Evolutionary conservation across 768 basidiomycete genomes (phyloP).

Genomic region (Rhodotorula diobovata): DNA sequence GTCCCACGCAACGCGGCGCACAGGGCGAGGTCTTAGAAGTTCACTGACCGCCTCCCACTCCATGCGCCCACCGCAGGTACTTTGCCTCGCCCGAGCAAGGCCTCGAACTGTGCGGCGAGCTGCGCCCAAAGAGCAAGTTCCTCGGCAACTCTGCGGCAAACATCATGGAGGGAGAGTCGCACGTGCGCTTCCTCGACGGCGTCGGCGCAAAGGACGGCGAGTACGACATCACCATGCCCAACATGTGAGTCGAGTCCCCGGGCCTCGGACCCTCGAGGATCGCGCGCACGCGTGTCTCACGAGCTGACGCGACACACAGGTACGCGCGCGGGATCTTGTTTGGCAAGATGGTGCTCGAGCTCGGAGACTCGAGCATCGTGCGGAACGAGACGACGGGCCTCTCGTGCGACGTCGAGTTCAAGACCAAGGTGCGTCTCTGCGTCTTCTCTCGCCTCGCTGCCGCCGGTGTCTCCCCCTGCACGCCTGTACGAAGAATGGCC

Average conservation of each 20-base stretch:
- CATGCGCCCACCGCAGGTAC: conserved; percentile 36
- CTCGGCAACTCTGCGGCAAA: conserved; percentile 95
- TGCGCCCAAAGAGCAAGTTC: conserved; percentile 92
- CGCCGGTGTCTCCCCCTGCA: background rate
- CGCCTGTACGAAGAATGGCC: too few relatives aligned
- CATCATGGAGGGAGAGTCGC: conserved; percentile 78
- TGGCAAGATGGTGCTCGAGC: conserved; percentile 80
- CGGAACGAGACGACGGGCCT: conserved; percentile 73
- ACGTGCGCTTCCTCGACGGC: conserved; percentile 49
- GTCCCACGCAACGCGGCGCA: too few relatives aligned
- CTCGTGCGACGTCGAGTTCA: conserved; percentile 84
- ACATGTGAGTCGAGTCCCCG: conserved; percentile 68
- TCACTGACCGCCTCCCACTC: conserved; percentile 45
- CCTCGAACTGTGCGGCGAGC: conserved; percentile 80
- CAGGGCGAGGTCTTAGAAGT: too few relatives aligned
- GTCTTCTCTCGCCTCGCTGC: background rate
- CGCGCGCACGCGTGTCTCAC: background rate
- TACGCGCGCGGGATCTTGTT: conserved; percentile 52
- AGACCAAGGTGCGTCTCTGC: conserved; percentile 90
- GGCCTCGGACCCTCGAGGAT: background rate
- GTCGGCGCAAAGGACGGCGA: conserved; percentile 51
- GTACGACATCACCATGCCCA: conserved; percentile 91
- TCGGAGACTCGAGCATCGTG: conserved; percentile 82
- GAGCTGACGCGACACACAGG: conserved; percentile 1
- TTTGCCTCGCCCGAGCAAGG: conserved; percentile 89